Conservation (phyloP, 2,329 filamentous ascomycete genomes). For the Orbilia ellipsospora region DNA sequence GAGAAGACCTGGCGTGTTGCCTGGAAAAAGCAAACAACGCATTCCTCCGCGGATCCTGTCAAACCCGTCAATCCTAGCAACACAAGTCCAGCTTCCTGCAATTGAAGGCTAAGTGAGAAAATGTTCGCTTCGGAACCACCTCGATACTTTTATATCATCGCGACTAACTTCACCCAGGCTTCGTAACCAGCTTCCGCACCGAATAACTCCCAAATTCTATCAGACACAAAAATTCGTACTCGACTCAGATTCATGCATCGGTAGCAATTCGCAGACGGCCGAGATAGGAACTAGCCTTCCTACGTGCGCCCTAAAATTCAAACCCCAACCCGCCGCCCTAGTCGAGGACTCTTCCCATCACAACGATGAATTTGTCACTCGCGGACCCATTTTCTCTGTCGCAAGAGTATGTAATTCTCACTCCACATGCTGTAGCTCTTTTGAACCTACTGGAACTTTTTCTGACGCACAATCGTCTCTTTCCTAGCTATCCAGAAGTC, state of each 20-base stretch:
- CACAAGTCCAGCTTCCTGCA: no score
- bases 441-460: neutral
- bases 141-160: no score
- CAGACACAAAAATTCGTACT: neutral
- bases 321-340: neutral
- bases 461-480: constrained; percentile 24
- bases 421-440: constrained; percentile 1
- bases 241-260: constrained; percentile 26
- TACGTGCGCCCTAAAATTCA: constrained; percentile 15
- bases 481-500: constrained; percentile 57
- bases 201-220: neutral
- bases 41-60: constrained; percentile 44
- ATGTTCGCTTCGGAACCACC: no score
- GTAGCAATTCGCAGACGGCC: constrained; percentile 37
- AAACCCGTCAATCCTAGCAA: constrained; percentile 15
- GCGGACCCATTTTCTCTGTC: constrained; percentile 77
- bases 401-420: constrained; percentile 62
- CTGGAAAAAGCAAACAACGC: constrained; percentile 53
- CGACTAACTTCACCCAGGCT: neutral
- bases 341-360: constrained; percentile 6
- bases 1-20: constrained; percentile 20
- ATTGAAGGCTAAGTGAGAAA: no score
- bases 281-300: constrained; percentile 39
- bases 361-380: constrained; percentile 74
- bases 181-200: constrained; percentile 11